A percentile compares a stretch with the other conserved stretches of the same genome.
These are phyloP conservation scores for Umbelopsis sp. DNA, from an alignment of 192 early-diverging fungal genomes.

Conservation along the genomic window DNA sequence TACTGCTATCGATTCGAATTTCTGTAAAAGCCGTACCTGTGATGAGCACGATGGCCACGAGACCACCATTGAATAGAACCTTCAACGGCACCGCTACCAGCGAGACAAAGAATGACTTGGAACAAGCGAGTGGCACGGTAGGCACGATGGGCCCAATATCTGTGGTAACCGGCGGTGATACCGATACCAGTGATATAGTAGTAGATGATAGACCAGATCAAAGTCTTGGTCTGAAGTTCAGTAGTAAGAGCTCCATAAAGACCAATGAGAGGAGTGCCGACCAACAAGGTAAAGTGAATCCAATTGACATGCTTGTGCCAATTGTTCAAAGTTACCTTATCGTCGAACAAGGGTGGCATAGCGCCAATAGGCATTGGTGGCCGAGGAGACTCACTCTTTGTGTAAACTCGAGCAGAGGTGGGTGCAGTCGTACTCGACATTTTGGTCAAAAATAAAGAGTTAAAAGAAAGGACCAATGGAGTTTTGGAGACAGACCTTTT, in stretches of 20 bases:
- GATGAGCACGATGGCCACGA: conserved; percentile 85
- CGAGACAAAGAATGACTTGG: conserved; percentile 64
- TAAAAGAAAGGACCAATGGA: neutral
- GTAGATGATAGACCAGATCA: conserved; percentile 70
- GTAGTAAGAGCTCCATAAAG: conserved; percentile 80
- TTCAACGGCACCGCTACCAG: conserved; percentile 74
- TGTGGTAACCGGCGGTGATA: conserved; percentile 90
- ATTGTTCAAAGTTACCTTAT: conserved; percentile 52
- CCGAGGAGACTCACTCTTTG: conserved; percentile 35
- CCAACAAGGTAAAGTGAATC: conserved; percentile 67
- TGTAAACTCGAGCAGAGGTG: conserved; percentile 23
- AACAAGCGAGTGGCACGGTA: conserved; percentile 69
- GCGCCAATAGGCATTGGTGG: conserved; percentile 27
- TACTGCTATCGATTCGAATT: conserved; percentile 1
- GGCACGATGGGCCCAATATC: conserved; percentile 80
- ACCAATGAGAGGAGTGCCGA: conserved; percentile 75
- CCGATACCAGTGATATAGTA: conserved; percentile 84
- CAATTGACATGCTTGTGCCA: conserved; percentile 68
- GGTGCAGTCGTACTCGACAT: conserved; percentile 15
- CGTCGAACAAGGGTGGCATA: conserved; percentile 41
- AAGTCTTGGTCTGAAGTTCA: conserved; percentile 66
- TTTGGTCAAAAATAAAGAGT: neutral
- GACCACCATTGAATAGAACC: conserved; percentile 89
- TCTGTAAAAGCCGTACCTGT: conserved; percentile 61
- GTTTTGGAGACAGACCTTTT: neutral